Base-by-base conservation (phyloP, 2,329 filamentous ascomycete species). In the Pseudocercospora ulei region DNA sequence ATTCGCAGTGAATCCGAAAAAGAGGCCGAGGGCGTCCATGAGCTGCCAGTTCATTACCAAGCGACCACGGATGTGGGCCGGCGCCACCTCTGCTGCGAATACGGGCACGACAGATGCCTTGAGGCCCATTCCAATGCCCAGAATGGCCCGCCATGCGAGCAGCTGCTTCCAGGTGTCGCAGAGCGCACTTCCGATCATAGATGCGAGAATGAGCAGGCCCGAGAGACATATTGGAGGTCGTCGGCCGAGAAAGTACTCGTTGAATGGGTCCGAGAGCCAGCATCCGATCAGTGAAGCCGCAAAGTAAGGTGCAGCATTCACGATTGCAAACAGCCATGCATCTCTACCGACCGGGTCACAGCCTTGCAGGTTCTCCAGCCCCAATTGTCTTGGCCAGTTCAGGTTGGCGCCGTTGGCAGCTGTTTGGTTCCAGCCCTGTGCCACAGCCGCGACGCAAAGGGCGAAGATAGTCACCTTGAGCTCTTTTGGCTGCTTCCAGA, bases 371-470 rank as follows among this genome's bases (percentile, higher is more conserved):
- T 3, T 17, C 27, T 7, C 3, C 5, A 57, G 40, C n/a, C 51
- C 48, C 9, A 60, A 42, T 22, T 55, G 51, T 8, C 38, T 11
- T 7, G 57, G 57, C 56, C 57, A 62, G 12, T 43, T 46, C 1
- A 62, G 44, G 30, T 61, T 60, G 14, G 58, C 56, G 2, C 56
- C 57, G 19, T 57, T 59, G 22, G 52, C 44, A 12, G 47, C 56
- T 2, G 54, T 54, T 39, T 60, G 57, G 20, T 58, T 55, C 57
- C 56, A 45, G 7, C 58, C 58, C 44, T 61, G 59, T 1, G 59
- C 56, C 9, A 57, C 49, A 16, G 59, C 59, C 3, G 54, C 59
- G 12, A 60, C 49, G 23, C 52, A 55, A 6, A 59, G 56, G 2
- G 54, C 56, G 11, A 57, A 43, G 23, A 61, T 51, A 5, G 58